Base-by-base conservation (phyloP, 441 rosid species). In the Pelargonium citronellum region DNA sequence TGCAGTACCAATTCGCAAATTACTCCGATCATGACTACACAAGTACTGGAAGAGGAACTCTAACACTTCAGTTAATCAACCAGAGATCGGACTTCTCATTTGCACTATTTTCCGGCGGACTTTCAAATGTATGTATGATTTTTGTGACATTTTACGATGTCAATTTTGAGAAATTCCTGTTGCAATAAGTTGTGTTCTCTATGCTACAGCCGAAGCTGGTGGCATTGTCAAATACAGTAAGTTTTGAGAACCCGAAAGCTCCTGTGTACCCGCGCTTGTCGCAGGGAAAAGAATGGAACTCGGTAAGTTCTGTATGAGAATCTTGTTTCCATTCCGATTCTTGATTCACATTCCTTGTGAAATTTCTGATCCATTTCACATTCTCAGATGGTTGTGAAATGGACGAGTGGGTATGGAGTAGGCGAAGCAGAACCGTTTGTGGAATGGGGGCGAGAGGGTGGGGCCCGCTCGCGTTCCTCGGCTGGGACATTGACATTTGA, bases 381-480 rank as follows among this genome's bases (percentile, higher is more conserved):
- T 76, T 5, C 46, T 77, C 79, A 90, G 97, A 92, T 92, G 95
- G 89, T 92, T 19, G 85, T 92, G 58, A 92, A 92, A 67, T 92
- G 96, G 97, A 90, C 96, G 11, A 92, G 96, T 71, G 96, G 97
- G 43, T 92, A 92, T 69, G 89, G 89, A 60, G 80, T 86, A 0
- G 71, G 46, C 70, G 83, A 79, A 78, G 95, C 92, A 5, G 87
- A 84, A 66, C 90, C 95, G 53, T 87, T 90, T 75, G 90, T 90
- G 27, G 87, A 92, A 75, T 92, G 96, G 97, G 84, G 90, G 47
- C 80, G 63, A 22, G 81, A 81, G 73, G 87, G 85, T 74, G 81
- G 84, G 57, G 82, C 77, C 13, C 79, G 0, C 17, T 71, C 41
- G 57, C 87, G 73, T 68, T 87, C 91, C 60, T 90, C 92, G 6